Base-by-base conservation (phyloP, 2,329 filamentous ascomycete species). In the Aotearoamyces nothofagi region DNA sequence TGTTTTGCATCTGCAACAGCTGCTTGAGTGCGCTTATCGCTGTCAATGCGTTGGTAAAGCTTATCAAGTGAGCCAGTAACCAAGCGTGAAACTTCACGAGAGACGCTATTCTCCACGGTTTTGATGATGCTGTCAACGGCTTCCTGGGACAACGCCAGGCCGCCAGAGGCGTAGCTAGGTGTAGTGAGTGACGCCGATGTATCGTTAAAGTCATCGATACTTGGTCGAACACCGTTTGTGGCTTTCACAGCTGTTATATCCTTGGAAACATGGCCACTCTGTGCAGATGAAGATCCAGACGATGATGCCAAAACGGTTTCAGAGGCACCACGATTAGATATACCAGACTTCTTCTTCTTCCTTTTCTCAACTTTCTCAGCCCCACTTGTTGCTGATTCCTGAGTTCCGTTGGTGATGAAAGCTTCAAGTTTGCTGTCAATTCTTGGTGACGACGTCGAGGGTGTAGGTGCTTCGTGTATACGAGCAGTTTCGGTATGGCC, bases 301-400 rank as follows among this genome's bases (percentile, higher is more conserved):
- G 34, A 30, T 23, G 33, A 26, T 24, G 33, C 26, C 13, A 22
- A 24, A 14, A 15, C 8, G 17, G 27, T 19, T 4, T 31, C 31
- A 8, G 8, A 7, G 12, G 7, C 13, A 9, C 23, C 23, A 25
- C 23, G 23, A 11, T 8, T 12, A 19, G 33, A 20, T n/a, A 36
- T 37, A 8, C 33, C 60, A 34, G 63, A 67, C 61, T 83, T 87
- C 61, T 82, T 67, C 46, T 69, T 81, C 58, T 76, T 79, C 22
- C 67, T 71, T 45, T 66, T 66, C 43, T 82, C 78, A 1, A 56
- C 43, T 53, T 72, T 78, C 37, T 79, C 74, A 1, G 54, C 39
- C 15, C 42, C 39, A 22, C 33, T 43, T 8, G 40, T 27, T 29
- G 39, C 23, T 10, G 40, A 20, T 5, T 41, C 40, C 15, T 43